A percentile compares a stretch with the other conserved stretches of the same genome.
Evolutionary conservation across 2,329 filamentous ascomycete genomes (phyloP).

Genomic region (Phialophora verrucosa): DNA sequence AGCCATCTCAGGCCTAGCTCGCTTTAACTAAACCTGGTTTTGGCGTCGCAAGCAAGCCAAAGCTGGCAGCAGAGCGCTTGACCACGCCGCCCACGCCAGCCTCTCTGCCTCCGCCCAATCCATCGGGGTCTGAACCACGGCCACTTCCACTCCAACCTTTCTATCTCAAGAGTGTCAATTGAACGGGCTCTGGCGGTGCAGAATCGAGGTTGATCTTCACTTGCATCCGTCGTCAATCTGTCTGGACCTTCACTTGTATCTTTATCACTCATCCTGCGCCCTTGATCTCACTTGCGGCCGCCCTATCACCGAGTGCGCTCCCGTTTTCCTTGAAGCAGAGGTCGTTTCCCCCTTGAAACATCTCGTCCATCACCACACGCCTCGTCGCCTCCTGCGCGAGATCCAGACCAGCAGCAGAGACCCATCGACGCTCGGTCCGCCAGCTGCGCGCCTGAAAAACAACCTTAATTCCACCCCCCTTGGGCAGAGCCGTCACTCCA

Average conservation of each 20-base stretch:
- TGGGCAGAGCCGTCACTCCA: constrained; percentile 1
- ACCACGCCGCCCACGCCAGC: not conserved
- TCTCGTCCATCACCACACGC: constrained; percentile 11
- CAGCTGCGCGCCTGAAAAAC: constrained; percentile 9
- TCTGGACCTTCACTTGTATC: not conserved
- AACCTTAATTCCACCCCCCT: constrained; percentile 20
- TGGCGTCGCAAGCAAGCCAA: not conserved
- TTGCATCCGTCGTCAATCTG: not conserved
- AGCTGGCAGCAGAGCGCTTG: not conserved
- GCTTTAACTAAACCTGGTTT: constrained; percentile 13
- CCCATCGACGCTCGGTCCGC: not conserved
- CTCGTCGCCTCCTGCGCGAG: constrained; percentile 9
- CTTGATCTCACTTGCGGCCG: constrained; percentile 3
- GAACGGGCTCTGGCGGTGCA: not conserved
- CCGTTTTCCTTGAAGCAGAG: constrained; percentile 2
- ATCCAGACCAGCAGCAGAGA: constrained; percentile 1
- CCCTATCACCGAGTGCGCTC: constrained; percentile 7
- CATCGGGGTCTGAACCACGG: not conserved
- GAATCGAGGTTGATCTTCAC: not conserved
- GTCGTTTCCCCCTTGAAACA: constrained; percentile 27
- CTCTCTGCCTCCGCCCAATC: not conserved
- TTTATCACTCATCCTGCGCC: not conserved
- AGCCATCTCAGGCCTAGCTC: constrained; percentile 1
- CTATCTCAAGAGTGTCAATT: not conserved
- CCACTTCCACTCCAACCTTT: not conserved